Evolutionary conservation across 768 basidiomycete genomes (phyloP), one percentile per base, ranked within the genome.

Genomic region (Crucibulum laeve): DNA sequence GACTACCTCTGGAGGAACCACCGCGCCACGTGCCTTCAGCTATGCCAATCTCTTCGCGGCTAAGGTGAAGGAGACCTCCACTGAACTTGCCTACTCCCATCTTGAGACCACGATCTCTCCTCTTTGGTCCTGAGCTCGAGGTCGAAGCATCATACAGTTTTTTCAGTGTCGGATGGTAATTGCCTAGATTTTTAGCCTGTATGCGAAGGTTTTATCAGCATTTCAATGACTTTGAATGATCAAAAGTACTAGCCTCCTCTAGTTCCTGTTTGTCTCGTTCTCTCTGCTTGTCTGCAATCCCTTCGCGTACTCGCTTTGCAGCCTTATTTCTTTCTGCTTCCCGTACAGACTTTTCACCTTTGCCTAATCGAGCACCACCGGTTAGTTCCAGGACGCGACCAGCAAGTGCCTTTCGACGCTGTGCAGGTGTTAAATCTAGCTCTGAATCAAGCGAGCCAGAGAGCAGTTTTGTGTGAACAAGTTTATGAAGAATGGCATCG

Each of bases 161-260:
- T 60, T 90, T 92, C 43, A 91, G 65, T 3, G 73, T 69, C 28
- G 86, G 88, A 52, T 92, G 88, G 57, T 91, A 92, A 59, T 90
- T 91, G 14, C 90, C 90, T 48, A 87, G 49, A 49, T 86, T 76
- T 63, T 91, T 92, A 4, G 88, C 87, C 90, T 92, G 43, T 52
- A 43, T 22, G 23, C 24, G 30, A 25, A 14, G 30, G 23, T 15
- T 30, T 22, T 17, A 25, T 44, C 24, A n/a, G 45, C 6, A 22
- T 15, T 13, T 26, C 37, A 32, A 43, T 25, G n/a, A 15, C 18
- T 39, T 24, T 3, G 39, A 50, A 17, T 19, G 64, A 64, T 58
- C 67, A 59, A 38, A 61, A 57, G 18, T 35, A 53, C 59, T 33
- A 33, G 89, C 90, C 80, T 90, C 84, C 56, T 87, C 81, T 5